A percentile compares a stretch with the other conserved stretches of the same genome.
phyloP scores from a whole-genome alignment of 768 basidiomycete species.

The Naganishia vaughanmartiniae region DNA sequence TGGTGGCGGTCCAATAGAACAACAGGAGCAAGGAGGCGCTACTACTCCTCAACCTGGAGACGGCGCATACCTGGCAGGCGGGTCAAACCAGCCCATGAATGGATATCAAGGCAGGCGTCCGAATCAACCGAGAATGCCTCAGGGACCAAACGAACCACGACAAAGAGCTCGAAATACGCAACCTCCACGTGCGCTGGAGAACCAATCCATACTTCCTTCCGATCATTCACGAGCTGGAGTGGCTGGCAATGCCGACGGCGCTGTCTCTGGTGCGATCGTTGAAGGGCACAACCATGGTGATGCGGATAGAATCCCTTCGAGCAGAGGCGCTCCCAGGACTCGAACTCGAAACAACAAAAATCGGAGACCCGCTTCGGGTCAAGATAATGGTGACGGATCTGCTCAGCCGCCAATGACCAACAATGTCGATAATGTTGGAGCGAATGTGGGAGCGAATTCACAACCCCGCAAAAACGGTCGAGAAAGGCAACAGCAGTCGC shows the following conservation, averaged over 20 bases:
- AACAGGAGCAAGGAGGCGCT: neutral
- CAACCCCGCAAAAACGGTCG: neutral
- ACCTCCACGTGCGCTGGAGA: no score
- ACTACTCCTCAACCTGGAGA: slow-evolving; percentile 7
- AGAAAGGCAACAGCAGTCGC: neutral
- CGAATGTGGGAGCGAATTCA: neutral
- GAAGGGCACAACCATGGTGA: neutral
- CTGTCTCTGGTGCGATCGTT: neutral
- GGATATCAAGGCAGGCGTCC: neutral
- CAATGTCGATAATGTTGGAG: neutral
- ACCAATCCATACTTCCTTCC: neutral
- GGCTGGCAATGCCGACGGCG: neutral
- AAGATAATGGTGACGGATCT: neutral
- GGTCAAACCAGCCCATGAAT: neutral
- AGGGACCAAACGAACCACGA: neutral
- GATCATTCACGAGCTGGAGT: neutral
- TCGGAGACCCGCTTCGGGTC: neutral
- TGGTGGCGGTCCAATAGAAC: neutral
- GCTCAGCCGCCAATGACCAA: neutral
- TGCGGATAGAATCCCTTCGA: neutral
- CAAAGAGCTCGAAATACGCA: neutral
- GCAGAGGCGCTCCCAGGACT: neutral
- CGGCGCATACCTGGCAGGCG: slow-evolving; percentile 7
- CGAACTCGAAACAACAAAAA: slow-evolving; percentile 6
- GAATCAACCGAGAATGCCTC: neutral